Base-by-base conservation (phyloP, 2,329 filamentous ascomycete species). In the Aspergillus uvarum region DNA sequence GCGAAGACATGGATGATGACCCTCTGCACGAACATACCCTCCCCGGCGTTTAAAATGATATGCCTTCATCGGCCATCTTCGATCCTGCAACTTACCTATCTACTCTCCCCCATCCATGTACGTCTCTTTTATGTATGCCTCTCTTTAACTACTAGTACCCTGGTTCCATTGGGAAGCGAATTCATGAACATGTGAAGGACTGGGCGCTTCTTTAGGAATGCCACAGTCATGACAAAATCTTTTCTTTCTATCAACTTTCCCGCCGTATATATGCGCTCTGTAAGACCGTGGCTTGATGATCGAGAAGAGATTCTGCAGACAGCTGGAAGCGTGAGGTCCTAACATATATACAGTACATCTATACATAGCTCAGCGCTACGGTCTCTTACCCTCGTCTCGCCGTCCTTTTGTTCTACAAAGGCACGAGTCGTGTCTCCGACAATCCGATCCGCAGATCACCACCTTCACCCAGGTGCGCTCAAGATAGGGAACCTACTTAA, bases 1-100 rank as follows among this genome's bases (percentile, higher is more conserved):
- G 70, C 19, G 72, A 72, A 47, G 72, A 74, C 49, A 69, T 68
- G 19, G 76, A 73, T 54, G 72, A 69, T 47, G 73, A 76, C 65
- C 64, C 65, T 58, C 67, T 74, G 64, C 72, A 74, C 68, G 71
- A 75, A 60, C 60, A 68, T 65, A 58, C 58, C 51, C 60, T 62
- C 29, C 32, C 50, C 5, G 60, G 47, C 47, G 52, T 32, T 21
- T 62, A 51, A 44, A 19, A n/a, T 19, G 16, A 44, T 4, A 12
- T 12, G 7, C 4, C 5, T 16, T 5, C 5, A 16, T 19, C 38
- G 38, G 6, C 38, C 5, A 52, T 32, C 32, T 49, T 12, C 21
- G 19, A 2, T 42, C 22, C 11, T 52, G 21, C 12, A 21, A 42
- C 16, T 5, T 16, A 44, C 38, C 38, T 35, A 35, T 10, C 32